Conservation (phyloP, 2,329 filamentous ascomycete species). For the Claviceps fusiformis region DNA sequence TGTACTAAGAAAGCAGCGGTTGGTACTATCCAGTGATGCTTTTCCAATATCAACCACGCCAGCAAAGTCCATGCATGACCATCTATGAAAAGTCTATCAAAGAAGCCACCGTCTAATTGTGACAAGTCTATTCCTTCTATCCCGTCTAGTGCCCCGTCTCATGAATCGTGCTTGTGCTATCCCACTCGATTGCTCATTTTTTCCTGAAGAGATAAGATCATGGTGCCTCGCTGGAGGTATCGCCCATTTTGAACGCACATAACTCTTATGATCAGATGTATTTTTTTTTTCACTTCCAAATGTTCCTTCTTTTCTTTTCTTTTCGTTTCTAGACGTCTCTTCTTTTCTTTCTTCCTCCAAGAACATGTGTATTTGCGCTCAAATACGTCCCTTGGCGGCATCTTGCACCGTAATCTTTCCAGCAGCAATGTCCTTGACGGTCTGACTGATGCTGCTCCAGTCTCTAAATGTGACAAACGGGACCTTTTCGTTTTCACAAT, state of each 20-base stretch:
- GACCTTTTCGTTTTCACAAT: constrained; percentile 71
- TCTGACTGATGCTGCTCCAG: constrained; percentile 66
- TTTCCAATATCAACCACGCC: neutral
- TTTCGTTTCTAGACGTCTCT: too few relatives aligned
- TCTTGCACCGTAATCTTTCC: constrained; percentile 59
- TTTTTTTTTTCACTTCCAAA: too few relatives aligned
- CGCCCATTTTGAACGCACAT: too few relatives aligned
- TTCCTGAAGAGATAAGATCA: too few relatives aligned
- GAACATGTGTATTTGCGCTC: too few relatives aligned
- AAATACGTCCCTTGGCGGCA: constrained; percentile 42
- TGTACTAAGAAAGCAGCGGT: too few relatives aligned
- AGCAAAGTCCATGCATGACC: neutral
- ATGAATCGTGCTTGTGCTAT: neutral
- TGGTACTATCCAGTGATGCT: neutral
- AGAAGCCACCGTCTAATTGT: constrained; percentile 1
- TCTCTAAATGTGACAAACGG: constrained; percentile 81
- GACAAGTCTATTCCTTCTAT: neutral
- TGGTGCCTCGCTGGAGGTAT: too few relatives aligned
- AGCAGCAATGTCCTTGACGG: constrained; percentile 62
- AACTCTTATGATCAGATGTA: too few relatives aligned
- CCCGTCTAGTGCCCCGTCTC: neutral
- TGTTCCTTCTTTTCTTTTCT: too few relatives aligned
- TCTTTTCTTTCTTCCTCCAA: too few relatives aligned
- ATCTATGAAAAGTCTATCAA: constrained; percentile 4
- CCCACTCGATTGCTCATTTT: neutral